These are phyloP conservation scores for Escallonia rubra DNA, from an alignment of 129 eudicot species.

Conservation along the genomic window DNA sequence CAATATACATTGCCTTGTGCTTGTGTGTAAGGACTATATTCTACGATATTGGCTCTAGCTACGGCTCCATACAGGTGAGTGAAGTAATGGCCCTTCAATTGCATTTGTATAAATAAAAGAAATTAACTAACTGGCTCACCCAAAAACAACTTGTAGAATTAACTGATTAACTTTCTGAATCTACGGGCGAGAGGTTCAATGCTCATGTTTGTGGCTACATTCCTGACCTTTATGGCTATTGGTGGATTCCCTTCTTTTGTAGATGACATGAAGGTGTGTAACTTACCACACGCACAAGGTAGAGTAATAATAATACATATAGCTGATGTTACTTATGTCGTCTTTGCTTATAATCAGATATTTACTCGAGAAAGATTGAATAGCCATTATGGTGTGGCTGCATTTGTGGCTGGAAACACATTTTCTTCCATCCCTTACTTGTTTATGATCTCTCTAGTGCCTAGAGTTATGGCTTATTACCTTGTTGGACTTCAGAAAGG, in stretches of 20 bases:
- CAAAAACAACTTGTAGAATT: background rate
- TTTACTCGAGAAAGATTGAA: slow-evolving; percentile 21
- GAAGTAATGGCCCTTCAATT: too few relatives aligned
- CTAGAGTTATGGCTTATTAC: slow-evolving; percentile 16
- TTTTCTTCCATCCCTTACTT: slow-evolving; percentile 18
- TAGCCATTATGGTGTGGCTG: slow-evolving; percentile 21
- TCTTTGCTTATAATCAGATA: background rate
- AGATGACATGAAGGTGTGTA: slow-evolving; percentile 31
- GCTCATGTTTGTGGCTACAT: slow-evolving; percentile 26
- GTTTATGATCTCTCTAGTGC: slow-evolving; percentile 7
- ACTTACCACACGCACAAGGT: background rate
- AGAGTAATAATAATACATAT: background rate
- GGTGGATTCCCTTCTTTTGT: slow-evolving; percentile 37
- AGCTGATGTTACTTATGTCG: background rate
- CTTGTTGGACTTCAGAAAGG: slow-evolving; percentile 21
- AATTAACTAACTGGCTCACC: background rate
- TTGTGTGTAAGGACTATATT: slow-evolving; percentile 26
- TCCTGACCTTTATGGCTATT: slow-evolving; percentile 32
- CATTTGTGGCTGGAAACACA: slow-evolving; percentile 19
- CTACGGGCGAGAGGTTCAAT: slow-evolving; percentile 32
- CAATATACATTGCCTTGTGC: slow-evolving; percentile 23
- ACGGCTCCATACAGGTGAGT: slow-evolving; percentile 31
- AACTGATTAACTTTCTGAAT: background rate
- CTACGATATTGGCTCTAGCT: slow-evolving; percentile 22
- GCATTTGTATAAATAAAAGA: too few relatives aligned